phyloP scores from a whole-genome alignment of 192 early-diverging fungal species.

The Mortierella antarctica region DNA sequence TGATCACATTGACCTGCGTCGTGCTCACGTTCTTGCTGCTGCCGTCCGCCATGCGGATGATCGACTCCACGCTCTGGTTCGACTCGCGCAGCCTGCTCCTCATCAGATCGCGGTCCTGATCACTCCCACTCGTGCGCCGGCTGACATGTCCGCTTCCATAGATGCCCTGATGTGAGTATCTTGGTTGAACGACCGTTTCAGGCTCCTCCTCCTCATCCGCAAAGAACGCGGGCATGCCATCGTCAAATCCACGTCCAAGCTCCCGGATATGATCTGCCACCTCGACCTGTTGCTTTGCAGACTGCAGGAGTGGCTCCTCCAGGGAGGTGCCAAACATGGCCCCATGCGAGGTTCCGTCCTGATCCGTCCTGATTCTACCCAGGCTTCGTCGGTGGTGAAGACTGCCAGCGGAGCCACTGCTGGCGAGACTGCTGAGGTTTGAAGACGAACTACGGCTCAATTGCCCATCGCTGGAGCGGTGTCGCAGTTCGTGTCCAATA shows the following conservation, averaged over 20 bases:
- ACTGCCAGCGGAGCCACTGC: constrained; percentile 13
- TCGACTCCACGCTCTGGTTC: background rate
- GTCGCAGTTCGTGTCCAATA: constrained; percentile 18
- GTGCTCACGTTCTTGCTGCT: constrained; percentile 27
- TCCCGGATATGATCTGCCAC: constrained; percentile 12
- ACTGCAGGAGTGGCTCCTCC: constrained; percentile 16
- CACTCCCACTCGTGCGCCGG: constrained; percentile 12
- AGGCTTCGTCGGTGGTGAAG: constrained; percentile 34
- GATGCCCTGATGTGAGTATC: background rate
- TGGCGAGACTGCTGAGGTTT: constrained; percentile 24
- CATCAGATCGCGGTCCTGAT: constrained; percentile 11
- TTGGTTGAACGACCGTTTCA: background rate
- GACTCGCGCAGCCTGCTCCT: constrained; percentile 2
- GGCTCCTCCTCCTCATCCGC: constrained; percentile 9
- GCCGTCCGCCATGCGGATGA: constrained; percentile 36
- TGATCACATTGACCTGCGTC: constrained; percentile 18
- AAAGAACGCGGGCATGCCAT: constrained; percentile 45
- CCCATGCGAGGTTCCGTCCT: background rate
- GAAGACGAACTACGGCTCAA: constrained; percentile 21
- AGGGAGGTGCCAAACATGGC: background rate
- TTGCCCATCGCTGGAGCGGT: constrained; percentile 33
- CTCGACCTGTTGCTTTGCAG: background rate
- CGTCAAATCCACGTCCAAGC: constrained; percentile 35
- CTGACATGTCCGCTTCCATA: background rate
- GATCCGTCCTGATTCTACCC: constrained; percentile 21